A percentile compares a stretch with the other conserved stretches of the same genome.
These are phyloP conservation scores for Trichoderma virens DNA, from an alignment of 495 filamentous ascomycete species.

Conservation along the genomic window DNA sequence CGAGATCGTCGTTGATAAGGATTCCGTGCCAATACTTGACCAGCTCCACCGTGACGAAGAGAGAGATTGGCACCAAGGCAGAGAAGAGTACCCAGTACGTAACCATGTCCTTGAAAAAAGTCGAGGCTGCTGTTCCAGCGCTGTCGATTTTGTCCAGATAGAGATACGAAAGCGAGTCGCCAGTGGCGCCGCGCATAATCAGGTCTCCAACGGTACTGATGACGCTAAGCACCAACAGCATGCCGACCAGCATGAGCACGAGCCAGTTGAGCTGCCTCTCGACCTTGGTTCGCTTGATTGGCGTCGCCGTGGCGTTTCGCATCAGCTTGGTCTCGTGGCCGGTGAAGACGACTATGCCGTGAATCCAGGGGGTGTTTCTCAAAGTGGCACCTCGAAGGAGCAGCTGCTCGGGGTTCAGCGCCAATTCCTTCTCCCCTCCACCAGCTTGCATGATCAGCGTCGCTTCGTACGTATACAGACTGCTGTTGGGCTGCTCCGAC, in stretches of 20 bases:
- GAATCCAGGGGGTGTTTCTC: constrained; percentile 95
- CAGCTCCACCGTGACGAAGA: constrained; percentile 96
- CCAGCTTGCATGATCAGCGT: constrained; percentile 88
- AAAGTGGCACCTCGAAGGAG: constrained; percentile 89
- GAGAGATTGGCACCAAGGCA: constrained; percentile 89
- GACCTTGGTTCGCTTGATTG: constrained; percentile 95
- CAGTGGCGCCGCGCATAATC: constrained; percentile 57
- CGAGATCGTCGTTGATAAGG: constrained; percentile 92
- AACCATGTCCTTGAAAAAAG: constrained; percentile 91
- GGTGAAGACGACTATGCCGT: constrained; percentile 94
- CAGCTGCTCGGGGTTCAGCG: constrained; percentile 60
- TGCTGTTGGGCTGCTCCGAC: constrained; percentile 98
- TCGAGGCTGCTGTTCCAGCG: constrained; percentile 51
- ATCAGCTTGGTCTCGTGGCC: constrained; percentile 99
- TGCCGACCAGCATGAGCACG: constrained; percentile 79
- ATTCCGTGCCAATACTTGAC: constrained; percentile 98
- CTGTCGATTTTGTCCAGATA: constrained; percentile 42
- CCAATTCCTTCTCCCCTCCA: constrained; percentile 90
- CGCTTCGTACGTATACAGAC: constrained; percentile 96
- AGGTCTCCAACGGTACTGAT: constrained; percentile 89
- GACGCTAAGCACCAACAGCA: constrained; percentile 76
- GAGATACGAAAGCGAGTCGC: constrained; percentile 60
- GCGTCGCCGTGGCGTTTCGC: constrained; percentile 95
- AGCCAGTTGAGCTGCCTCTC: constrained; percentile 89
- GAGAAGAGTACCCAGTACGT: constrained; percentile 99